These are phyloP conservation scores for Botrytis pseudocinerea DNA, from an alignment of 2,329 filamentous ascomycete species.

Conservation along the genomic window DNA sequence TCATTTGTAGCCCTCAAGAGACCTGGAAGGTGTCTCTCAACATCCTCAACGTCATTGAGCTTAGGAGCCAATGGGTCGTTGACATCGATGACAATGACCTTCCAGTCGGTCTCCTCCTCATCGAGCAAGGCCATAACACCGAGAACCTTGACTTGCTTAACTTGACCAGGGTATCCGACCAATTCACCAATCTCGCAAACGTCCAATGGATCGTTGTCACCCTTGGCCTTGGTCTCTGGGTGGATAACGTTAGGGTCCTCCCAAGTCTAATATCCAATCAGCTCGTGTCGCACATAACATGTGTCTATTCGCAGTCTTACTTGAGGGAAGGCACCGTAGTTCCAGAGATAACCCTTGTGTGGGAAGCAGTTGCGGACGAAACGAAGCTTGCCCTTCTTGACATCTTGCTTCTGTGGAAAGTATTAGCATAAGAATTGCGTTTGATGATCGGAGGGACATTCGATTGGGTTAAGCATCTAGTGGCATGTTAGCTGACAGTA, in stretches of 20 bases:
- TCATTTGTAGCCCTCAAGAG: constrained; percentile 97
- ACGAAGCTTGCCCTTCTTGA: constrained; percentile 99
- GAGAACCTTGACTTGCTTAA: constrained; percentile 99
- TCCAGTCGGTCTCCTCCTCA: constrained; percentile 99
- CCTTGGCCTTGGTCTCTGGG: constrained; percentile 99
- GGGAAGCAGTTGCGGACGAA: constrained; percentile 99
- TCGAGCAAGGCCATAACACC: constrained; percentile 99
- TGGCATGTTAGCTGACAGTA: constrained; percentile 4
- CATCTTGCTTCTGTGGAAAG: constrained; percentile 74
- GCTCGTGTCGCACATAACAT: constrained; percentile 9
- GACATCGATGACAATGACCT: constrained; percentile 98
- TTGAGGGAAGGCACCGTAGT: constrained; percentile 99
- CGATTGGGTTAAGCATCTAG: constrained; percentile 25
- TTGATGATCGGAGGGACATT: neutral
- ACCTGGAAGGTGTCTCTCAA: constrained; percentile 95
- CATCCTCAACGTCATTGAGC: constrained; percentile 98
- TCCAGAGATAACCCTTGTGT: constrained; percentile 99
- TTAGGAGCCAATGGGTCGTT: constrained; percentile 95
- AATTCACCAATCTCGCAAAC: constrained; percentile 99
- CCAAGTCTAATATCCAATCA: constrained; percentile 71
- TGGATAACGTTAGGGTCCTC: constrained; percentile 95
- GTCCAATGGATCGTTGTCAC: constrained; percentile 98
- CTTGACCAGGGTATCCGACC: constrained; percentile 90
- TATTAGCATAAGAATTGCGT: constrained; percentile 12
- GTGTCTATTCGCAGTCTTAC: constrained; percentile 51